Evolutionary conservation across 768 basidiomycete genomes (phyloP), one percentile per base, ranked within the genome.

Genomic region (Vararia minispora): DNA sequence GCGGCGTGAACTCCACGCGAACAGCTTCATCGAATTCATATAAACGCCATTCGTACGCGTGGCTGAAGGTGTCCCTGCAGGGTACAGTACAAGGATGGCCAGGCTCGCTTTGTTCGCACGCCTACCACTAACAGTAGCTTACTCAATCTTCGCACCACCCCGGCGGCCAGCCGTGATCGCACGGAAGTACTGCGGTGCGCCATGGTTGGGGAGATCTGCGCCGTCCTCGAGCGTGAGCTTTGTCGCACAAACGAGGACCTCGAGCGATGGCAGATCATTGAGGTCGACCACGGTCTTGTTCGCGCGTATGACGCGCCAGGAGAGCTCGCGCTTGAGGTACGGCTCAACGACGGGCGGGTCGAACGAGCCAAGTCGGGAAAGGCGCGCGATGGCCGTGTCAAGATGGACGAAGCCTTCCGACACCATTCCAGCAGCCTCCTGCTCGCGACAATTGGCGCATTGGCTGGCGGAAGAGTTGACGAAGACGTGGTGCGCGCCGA

Each of bases 321-420:
- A 55, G 7, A 71, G 49, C 14, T 60, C 52, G 6, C 61, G 43
- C 23, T 48, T 55, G 24, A 71, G 51, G 45, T 66, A 71, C 22
- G 68, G 63, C 7, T 49, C 49, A 21, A 71, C 57, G n/a, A 54
- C 58, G 11, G 46, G 47, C 5, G 66, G 65, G 6, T 63, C 56
- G 25, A 63, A 54, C 5, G 66, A 59, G 4, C 42, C 35, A 21
- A 64, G 42, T 2, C 52, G 50, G 2, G 46, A 47, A 12, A 17
- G 22, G 28, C 42, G 24, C 33, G 40, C 35, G 28, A 72, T 58
- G 3, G 48, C 58, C 1, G 56, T 42, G 30, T 64, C 64, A 23
- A 72, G 54, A 43, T 64, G 66, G 5, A 71, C 62, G 49, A 65
- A 70, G 4, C 67, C 68, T 47, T 69, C 66, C 16, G 54, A 49